A percentile compares a stretch with the other conserved stretches of the same genome.
Evolutionary conservation across 169 alveolate species (phyloP).

Genomic region (Babesia ovata): DNA sequence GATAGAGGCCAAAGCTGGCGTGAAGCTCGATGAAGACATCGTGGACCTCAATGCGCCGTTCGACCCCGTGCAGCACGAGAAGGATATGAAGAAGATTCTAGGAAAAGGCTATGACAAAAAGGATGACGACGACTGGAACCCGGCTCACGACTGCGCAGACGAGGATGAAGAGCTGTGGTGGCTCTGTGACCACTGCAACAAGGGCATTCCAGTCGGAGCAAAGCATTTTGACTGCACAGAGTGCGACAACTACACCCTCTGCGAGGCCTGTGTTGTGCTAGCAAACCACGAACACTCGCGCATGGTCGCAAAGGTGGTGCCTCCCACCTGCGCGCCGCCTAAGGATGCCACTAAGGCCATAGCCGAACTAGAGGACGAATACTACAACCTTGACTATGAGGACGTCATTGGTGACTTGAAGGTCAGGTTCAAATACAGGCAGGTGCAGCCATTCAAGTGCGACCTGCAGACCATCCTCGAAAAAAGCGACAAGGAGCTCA

Average conservation of each 20-base stretch:
- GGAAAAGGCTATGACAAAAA: slow-evolving; percentile 30
- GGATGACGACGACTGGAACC: slow-evolving; percentile 35
- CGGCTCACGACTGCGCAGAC: slow-evolving; percentile 11
- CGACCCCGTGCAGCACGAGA: slow-evolving; percentile 64
- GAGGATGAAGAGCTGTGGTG: slow-evolving; percentile 74
- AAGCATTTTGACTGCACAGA: slow-evolving; percentile 72
- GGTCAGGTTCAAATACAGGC: slow-evolving; percentile 73
- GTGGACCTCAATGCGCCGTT: slow-evolving; percentile 64
- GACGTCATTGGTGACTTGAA: slow-evolving; percentile 79
- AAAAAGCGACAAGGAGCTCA: slow-evolving; percentile 70
- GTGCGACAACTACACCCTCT: slow-evolving; percentile 74
- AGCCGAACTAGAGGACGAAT: slow-evolving; percentile 35
- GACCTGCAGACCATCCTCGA: slow-evolving; percentile 66
- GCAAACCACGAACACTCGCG: slow-evolving; percentile 70
- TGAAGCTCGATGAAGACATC: slow-evolving; percentile 13
- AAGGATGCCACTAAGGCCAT: slow-evolving; percentile 5
- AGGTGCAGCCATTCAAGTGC: slow-evolving; percentile 70
- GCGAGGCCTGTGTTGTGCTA: slow-evolving; percentile 68
- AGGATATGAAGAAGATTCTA: slow-evolving; percentile 43
- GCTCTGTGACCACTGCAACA: slow-evolving; percentile 74
- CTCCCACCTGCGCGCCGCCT: slow-evolving; percentile 58
- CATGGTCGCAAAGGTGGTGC: slow-evolving; percentile 67
- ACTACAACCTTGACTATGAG: slow-evolving; percentile 70
- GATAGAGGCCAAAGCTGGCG: slow-evolving; percentile 42
- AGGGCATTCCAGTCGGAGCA: slow-evolving; percentile 67